Evolutionary conservation across 2,329 filamentous ascomycete genomes (phyloP).

Genomic region (Penicillium palitans): DNA sequence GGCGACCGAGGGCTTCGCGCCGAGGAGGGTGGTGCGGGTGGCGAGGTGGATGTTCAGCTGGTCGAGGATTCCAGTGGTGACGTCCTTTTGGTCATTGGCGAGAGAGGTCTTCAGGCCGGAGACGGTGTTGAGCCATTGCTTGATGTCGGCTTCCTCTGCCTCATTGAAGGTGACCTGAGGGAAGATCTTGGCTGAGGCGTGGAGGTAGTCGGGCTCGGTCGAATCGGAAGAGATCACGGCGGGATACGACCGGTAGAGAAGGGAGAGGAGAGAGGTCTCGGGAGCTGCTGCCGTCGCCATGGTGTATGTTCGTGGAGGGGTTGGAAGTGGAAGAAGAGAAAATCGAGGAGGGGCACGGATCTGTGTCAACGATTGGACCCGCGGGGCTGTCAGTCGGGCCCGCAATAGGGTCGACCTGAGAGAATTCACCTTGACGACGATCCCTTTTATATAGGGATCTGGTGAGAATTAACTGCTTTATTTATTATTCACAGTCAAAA

Average conservation of each 20-base stretch:
- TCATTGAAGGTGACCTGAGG: conserved; percentile 69
- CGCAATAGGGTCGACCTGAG: conserved; percentile 25
- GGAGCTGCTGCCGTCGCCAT: conserved; percentile 39
- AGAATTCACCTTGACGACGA: conserved; percentile 21
- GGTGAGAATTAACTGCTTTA: background rate
- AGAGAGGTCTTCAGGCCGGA: conserved; percentile 63
- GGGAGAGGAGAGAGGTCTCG: conserved; percentile 45
- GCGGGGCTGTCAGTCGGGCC: conserved; percentile 27
- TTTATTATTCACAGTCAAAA: background rate
- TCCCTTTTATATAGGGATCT: conserved; percentile 14
- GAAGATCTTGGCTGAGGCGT: conserved; percentile 64
- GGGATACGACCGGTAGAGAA: conserved; percentile 49
- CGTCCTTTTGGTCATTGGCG: conserved; percentile 53
- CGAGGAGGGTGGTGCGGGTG: conserved; percentile 83
- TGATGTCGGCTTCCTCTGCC: conserved; percentile 81
- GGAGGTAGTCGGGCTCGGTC: conserved; percentile 46
- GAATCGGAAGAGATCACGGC: conserved; percentile 40
- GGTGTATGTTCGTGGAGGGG: conserved; percentile 29
- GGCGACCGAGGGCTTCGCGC: conserved; percentile 83
- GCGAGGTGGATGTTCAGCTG: conserved; percentile 84
- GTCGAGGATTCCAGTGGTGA: conserved; percentile 66
- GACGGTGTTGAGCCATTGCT: conserved; percentile 82
- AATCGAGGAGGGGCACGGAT: conserved; percentile 35
- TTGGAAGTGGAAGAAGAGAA: conserved; percentile 24
- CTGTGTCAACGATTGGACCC: conserved; percentile 28